phyloP scores from a whole-genome alignment of 805 yeast genomes.

The Nakazawaea siamensis region DNA sequence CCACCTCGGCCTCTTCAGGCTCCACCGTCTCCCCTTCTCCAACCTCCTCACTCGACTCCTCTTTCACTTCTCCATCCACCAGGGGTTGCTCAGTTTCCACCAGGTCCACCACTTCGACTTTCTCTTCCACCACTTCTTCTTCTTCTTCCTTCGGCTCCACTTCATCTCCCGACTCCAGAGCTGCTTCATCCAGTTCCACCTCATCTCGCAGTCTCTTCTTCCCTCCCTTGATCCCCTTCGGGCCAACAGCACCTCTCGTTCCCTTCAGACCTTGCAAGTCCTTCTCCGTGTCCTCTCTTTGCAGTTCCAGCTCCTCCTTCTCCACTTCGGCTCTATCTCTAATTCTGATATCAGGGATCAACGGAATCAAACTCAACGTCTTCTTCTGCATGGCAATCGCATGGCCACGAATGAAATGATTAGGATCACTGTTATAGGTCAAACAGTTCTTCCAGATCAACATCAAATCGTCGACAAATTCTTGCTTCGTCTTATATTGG shows the following conservation, averaged over 20 bases:
- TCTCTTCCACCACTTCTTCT: constrained; percentile 16
- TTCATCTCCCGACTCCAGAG: constrained; percentile 7
- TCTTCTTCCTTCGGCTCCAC: constrained; percentile 13
- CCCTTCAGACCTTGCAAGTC: constrained; percentile 18
- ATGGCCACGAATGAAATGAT: constrained; percentile 82
- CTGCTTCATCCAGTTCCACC: constrained; percentile 24
- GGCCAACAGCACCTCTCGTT: constrained; percentile 23
- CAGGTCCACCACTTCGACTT: constrained; percentile 13
- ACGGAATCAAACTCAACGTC: constrained; percentile 63
- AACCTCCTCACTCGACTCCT: not conserved
- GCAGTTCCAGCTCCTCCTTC: constrained; percentile 43
- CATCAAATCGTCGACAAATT: constrained; percentile 92
- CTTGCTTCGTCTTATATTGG: constrained; percentile 77
- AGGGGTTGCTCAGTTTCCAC: constrained; percentile 14
- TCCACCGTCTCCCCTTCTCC: constrained; percentile 4
- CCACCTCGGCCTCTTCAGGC: constrained; percentile 37
- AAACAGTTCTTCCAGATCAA: constrained; percentile 93
- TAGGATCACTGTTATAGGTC: constrained; percentile 89
- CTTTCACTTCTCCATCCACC: constrained; percentile 19
- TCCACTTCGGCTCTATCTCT: constrained; percentile 69
- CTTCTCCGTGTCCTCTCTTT: constrained; percentile 26
- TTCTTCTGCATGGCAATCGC: constrained; percentile 96
- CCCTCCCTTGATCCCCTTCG: constrained; percentile 23
- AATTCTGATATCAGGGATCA: constrained; percentile 83
- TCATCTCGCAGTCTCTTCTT: constrained; percentile 28